phyloP scores from a whole-genome alignment of 768 basidiomycete genomes.

The Lentinula lateritia region DNA sequence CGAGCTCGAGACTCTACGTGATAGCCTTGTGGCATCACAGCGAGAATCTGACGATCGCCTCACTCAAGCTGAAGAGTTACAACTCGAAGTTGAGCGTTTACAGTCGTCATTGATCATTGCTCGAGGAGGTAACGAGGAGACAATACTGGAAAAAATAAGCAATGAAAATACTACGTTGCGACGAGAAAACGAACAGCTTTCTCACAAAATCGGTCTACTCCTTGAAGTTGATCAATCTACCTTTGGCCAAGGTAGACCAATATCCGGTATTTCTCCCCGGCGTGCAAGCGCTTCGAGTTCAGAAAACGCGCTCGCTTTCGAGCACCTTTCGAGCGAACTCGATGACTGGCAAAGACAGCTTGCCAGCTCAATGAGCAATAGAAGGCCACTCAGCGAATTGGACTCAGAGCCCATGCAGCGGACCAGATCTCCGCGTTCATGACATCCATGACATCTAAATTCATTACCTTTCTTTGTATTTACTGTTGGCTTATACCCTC shows the following conservation, averaged over 20 bases:
- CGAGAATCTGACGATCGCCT: constrained; percentile 77
- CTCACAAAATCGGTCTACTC: constrained; percentile 86
- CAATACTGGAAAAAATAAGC: constrained; percentile 74
- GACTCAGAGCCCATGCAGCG: constrained; percentile 57
- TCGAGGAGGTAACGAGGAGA: constrained; percentile 73
- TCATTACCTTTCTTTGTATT: constrained; percentile 25
- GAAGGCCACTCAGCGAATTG: constrained; percentile 68
- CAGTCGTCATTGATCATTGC: constrained; percentile 68
- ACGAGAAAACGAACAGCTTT: constrained; percentile 82
- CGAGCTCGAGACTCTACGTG: constrained; percentile 66
- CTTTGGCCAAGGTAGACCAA: constrained; percentile 56
- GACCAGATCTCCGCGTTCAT: constrained; percentile 53
- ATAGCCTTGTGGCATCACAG: constrained; percentile 65
- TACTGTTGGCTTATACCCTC: constrained; percentile 39
- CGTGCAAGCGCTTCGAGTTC: constrained; percentile 76
- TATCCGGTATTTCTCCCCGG: constrained; percentile 53
- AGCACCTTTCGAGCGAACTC: constrained; percentile 73
- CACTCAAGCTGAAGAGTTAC: constrained; percentile 71
- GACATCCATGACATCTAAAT: constrained; percentile 17
- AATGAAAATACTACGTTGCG: constrained; percentile 75
- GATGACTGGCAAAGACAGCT: constrained; percentile 86
- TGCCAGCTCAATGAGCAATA: constrained; percentile 70
- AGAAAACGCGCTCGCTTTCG: constrained; percentile 72
- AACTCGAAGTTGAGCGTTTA: constrained; percentile 74
- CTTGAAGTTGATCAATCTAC: constrained; percentile 81